phyloP scores from a whole-genome alignment of 2,329 filamentous ascomycete species.

The Xylaria sp. region DNA sequence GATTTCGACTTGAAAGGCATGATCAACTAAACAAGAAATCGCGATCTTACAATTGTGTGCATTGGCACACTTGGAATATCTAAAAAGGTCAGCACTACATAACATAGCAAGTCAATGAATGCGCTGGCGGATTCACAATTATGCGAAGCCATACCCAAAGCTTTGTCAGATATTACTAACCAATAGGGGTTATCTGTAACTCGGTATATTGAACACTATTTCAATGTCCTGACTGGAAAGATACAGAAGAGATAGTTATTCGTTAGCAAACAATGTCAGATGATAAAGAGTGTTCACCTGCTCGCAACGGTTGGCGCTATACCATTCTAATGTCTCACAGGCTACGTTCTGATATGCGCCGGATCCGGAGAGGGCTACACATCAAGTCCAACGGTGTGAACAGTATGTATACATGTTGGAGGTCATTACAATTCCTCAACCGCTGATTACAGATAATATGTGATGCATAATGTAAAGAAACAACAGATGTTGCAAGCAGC shows the following conservation, averaged over 20 bases:
- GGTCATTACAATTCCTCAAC: neutral
- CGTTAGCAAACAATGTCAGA: neutral
- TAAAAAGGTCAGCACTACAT: neutral
- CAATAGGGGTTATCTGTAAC: neutral
- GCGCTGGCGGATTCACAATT: neutral
- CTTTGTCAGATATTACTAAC: neutral
- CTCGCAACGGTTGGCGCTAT: constrained; percentile 8
- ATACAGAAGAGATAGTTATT: neutral
- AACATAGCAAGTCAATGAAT: neutral
- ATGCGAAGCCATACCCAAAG: neutral
- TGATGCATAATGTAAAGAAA: neutral
- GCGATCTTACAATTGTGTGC: neutral
- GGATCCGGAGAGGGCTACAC: constrained; percentile 24
- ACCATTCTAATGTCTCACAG: neutral
- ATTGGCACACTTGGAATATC: neutral
- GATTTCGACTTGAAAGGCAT: neutral
- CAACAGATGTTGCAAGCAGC: constrained; percentile 15
- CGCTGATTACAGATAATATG: neutral
- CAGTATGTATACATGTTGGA: neutral
- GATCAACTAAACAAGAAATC: neutral
- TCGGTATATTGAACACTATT: neutral
- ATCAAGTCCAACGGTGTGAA: neutral
- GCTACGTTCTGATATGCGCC: neutral
- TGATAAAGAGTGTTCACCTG: constrained; percentile 1
- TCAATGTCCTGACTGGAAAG: neutral